Evolutionary conservation across 139 green algal genomes (phyloP).

Genomic region (Closterium sp.): DNA sequence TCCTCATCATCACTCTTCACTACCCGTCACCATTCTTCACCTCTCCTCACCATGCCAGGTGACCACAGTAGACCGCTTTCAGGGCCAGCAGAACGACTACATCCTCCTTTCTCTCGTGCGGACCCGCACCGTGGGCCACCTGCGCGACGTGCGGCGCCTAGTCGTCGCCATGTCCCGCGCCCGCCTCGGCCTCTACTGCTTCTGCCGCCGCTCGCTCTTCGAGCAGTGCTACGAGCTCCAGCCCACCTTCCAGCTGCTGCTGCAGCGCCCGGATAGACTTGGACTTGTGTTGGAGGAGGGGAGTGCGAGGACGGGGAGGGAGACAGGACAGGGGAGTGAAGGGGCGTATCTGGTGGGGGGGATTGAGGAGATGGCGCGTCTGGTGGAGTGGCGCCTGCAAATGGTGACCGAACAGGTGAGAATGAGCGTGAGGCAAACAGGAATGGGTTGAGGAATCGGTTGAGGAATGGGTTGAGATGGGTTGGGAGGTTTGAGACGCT

Average conservation of each 20-base stretch:
- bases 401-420: not conserved
- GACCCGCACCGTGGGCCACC: constrained; percentile 84
- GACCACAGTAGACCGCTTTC: constrained; percentile 96
- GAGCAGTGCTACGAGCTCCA: constrained; percentile 90
- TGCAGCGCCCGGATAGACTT: constrained; percentile 75
- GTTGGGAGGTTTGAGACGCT: too few relatives aligned
- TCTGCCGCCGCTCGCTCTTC: constrained; percentile 81
- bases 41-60: constrained; percentile 18
- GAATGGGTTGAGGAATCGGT: too few relatives aligned
- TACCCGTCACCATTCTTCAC: too few relatives aligned
- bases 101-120: constrained; percentile 94
- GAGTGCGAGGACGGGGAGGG: not conserved
- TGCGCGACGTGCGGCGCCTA: constrained; percentile 91
- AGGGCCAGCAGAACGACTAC: constrained; percentile 98
- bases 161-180: constrained; percentile 89
- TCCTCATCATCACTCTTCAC: not conserved
- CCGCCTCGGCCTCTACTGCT: constrained; percentile 94
- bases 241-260: constrained; percentile 80
- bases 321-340: not conserved
- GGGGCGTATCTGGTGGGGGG: not conserved
- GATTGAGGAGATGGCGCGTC: not conserved
- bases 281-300: constrained; percentile 56
- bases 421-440: too few relatives aligned
- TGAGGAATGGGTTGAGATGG: too few relatives aligned
- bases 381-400: not conserved